Evolutionary conservation across 805 yeast genomes (phyloP), one percentile per base, ranked within the genome.

Genomic region (Saccharomycopsis sp.): DNA sequence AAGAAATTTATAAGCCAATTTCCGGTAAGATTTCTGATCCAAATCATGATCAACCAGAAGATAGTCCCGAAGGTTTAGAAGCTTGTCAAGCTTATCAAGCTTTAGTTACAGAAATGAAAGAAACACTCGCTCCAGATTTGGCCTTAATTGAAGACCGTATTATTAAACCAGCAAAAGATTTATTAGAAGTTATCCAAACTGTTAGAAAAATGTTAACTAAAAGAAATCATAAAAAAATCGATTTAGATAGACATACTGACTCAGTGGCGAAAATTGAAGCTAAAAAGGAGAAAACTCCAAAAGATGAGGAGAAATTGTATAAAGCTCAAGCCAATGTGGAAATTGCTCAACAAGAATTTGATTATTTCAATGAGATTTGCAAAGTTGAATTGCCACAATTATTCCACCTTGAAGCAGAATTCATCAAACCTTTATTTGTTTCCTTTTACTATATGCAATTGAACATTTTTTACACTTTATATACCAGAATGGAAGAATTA

Each of bases 381-480:
- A 89, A 89, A 63, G 74, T 70, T 29, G 97, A 92, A 60, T 68
- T 92, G 46, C 98, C 98, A 18, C 64, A 82, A 33, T 66, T 92
- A 57, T 92, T 92, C 62, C 76, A 74, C 53, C 68, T 92, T 61
- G 96, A 92, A 61, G 83, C 86, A 3, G 92, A 87, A 53, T 86
- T 92, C 58, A 88, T 92, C 57, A 80, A 78, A 56, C 98, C 98
- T 14, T 67, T 92, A 52, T 92, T 92, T 63, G 92, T 89, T 53
- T 80, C 94, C 41, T 79, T 92, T 61, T 92, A 92, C 64, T 92
- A 77, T 69, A 92, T 92, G 97, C 98, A 92, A 66, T 73, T 92
- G 67, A 92, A 92, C 66, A 86, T 92, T 43, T 92, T 88, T 61
- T 92, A 92, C 70, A 87, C 96, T 1, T 68, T 92, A 48, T 88